Conservation (phyloP, 1,284 basidiomycete species). For the Hemileia vastatrix region DNA sequence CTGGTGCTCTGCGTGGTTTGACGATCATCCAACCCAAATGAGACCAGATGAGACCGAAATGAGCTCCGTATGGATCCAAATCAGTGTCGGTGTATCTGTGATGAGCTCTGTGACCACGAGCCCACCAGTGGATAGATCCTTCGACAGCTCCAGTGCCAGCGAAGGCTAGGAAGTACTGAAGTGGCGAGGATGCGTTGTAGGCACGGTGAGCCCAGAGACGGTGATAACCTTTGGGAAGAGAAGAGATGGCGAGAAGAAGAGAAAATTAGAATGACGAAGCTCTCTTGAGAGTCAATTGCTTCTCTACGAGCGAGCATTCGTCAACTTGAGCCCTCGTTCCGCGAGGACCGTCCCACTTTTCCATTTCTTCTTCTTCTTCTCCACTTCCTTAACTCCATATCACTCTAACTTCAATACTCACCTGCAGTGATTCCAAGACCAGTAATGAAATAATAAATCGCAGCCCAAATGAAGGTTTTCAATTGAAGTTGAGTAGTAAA, state of each 20-base stretch:
- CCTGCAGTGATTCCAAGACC: constrained; percentile 29
- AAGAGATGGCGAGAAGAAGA: not conserved
- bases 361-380: not conserved
- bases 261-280: not conserved
- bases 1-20: constrained; percentile 42
- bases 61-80: constrained; percentile 42
- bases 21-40: constrained; percentile 44
- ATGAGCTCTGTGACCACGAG: constrained; percentile 43
- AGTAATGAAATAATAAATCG: constrained; percentile 43
- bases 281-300: no score
- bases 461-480: constrained; percentile 29
- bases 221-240: constrained; percentile 40
- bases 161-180: constrained; percentile 39
- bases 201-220: constrained; percentile 41
- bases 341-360: no score
- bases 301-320: no score
- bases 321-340: no score
- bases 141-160: constrained; percentile 41
- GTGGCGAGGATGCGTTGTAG: constrained; percentile 34
- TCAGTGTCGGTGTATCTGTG: constrained; percentile 45
- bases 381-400: not conserved
- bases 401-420: no score
- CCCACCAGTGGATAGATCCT: constrained; percentile 44
- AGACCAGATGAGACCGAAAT: no score
- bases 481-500: constrained; percentile 32